Base-by-base conservation (phyloP, 441 rosid species). In the Pelargonium exstipulatum region DNA sequence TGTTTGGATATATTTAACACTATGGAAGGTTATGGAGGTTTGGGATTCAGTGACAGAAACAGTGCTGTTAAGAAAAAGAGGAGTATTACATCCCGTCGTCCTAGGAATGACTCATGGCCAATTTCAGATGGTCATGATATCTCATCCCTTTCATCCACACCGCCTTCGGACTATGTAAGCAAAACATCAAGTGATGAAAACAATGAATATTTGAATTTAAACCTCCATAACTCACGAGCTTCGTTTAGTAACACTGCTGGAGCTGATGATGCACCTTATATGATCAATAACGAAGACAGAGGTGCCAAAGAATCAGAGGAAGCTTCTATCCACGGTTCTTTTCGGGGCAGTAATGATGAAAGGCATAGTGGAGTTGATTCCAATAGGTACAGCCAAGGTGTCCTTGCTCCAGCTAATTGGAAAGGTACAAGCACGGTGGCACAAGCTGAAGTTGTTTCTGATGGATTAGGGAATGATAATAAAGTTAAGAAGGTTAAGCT, bases 31-130 rank as follows among this genome's bases (percentile, higher is more conserved):
- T 82, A 84, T 4, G 82, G 69, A 58, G 81, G 70, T 55, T 69
- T 76, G 62, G 67, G 89, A 49, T 88, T 91, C 66, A 83, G 88
- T 73, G 82, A 83, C 49, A 82, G 82, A 40, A 83, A 79, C 73
- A 88, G 79, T 84, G 84, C 89, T 20, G 80, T 83, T 22, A 86
- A 79, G 88, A 91, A 85, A 84, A 89, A 82, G 82, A 83, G 97
- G 69, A 91, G 92, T 68, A 84, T 71, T 67, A 77, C 84, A 37
- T 63, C 85, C 10, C 93, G 93, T 35, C 89, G 95, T 51, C 95
- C 93, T 75, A 72, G 89, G 78, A 84, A 79, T 71, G 97, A 91
- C 58, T 73, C 84, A 0, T 93, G 82, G 65, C 77, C 81, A 0
- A 83, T 80, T 70, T 60, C 65, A 3, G 70, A 67, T 18, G 83